Conservation (phyloP, 495 filamentous ascomycete genomes). For the Xylaria flabelliformis region DNA sequence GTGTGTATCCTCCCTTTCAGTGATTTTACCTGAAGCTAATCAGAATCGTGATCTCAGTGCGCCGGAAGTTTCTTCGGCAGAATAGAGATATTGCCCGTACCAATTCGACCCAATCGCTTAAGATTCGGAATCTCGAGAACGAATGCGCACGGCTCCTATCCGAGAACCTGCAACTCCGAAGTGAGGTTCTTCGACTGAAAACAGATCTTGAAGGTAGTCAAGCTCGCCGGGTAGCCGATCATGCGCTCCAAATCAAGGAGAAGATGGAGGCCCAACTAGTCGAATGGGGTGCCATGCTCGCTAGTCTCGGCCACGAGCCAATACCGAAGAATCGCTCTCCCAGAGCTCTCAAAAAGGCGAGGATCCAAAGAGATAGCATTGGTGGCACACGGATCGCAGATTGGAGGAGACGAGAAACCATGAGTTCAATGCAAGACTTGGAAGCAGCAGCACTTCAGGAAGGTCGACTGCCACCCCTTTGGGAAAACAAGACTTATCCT, state of each 20-base stretch:
- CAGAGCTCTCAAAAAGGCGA: conserved; percentile 39
- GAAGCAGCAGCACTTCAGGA: conserved; percentile 63
- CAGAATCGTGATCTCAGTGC: conserved; percentile 61
- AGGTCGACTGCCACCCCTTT: conserved; percentile 78
- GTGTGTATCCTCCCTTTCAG: conserved; percentile 60
- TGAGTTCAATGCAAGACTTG: conserved; percentile 51
- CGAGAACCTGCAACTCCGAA: conserved; percentile 85
- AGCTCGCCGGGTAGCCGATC: conserved; percentile 60
- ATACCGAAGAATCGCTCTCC: conserved; percentile 48
- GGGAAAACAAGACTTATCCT: conserved; percentile 80
- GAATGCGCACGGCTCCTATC: conserved; percentile 82
- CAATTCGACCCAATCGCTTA: conserved; percentile 89
- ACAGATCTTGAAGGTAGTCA: conserved; percentile 63
- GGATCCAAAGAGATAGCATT: conserved; percentile 38
- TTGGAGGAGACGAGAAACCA: conserved; percentile 53
- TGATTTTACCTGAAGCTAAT: background rate
- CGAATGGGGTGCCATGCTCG: conserved; percentile 70
- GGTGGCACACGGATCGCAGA: conserved; percentile 47
- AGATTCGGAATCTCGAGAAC: conserved; percentile 85
- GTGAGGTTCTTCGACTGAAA: conserved; percentile 76
- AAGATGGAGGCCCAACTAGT: conserved; percentile 72
- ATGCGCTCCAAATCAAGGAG: conserved; percentile 70
- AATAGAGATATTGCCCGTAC: conserved; percentile 91
- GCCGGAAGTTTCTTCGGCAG: conserved; percentile 85
- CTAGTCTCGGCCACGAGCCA: conserved; percentile 62